Base-by-base conservation (phyloP, 2,329 filamentous ascomycete species). In the Chalara sp. region DNA sequence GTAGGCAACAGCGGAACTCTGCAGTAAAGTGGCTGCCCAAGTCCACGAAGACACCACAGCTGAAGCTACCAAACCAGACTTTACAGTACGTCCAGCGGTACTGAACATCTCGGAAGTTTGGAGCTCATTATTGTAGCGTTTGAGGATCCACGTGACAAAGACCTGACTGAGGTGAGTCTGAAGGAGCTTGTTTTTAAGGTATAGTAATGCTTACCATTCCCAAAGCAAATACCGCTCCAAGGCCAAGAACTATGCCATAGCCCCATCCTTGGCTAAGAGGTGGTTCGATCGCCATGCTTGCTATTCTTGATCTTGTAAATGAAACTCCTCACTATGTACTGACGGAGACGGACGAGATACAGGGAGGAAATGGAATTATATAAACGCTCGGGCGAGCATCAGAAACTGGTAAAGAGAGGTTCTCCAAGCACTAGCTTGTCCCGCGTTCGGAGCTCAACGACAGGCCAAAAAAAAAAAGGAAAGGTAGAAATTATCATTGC, bases 11-110 rank as follows among this genome's bases (percentile, higher is more conserved):
- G 83, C 80, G 1, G 87, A 84, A 1, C 81, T 87, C 63, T 93
- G 88, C 2, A 93, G 75, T 1, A 92, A 73, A 0, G 88, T 93
- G 28, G 88, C 89, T 0, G 89, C 89, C 89, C 89, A 95, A 0
- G 90, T 95, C 90, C 91, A 96, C 5, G 86, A 90, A 12, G 86
- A 91, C 4, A 95, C 89, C n/a, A 96, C 90, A 12, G 89, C 90
- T 5, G 88, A 87, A 8, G 88, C 87, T 1, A 95, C 89, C 11
- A 96, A 76, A 42, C 90, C 91, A 6, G 88, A 90, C 65, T 95
- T 96, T 58, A 96, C 88, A 1, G 87, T 90, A 55, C 91, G 78
- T 13, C 89, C 89, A 46, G 90, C 90, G 0, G 90, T 95, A 56
- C 80, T 90, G 75, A 96, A 96, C 81, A 90, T 93, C 71, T 96